Base-by-base conservation (phyloP, 2,329 filamentous ascomycete species). In the Nectriaceae sp. region DNA sequence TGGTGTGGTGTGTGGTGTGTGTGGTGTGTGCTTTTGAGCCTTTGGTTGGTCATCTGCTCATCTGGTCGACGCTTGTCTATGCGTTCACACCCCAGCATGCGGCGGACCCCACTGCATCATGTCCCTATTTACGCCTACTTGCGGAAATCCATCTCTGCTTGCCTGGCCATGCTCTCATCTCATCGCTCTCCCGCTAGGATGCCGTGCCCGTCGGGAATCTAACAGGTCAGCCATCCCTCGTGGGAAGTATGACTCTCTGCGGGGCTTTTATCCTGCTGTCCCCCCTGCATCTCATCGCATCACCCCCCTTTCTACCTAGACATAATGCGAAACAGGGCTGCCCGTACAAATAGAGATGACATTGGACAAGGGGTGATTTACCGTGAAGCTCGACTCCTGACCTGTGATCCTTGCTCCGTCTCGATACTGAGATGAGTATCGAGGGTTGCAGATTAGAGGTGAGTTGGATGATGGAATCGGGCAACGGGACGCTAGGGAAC, bases 191-290 rank as follows among this genome's bases (percentile, higher is more conserved):
- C n/a, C n/a, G n/a, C n/a, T 47, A 21, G 50, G 54, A 53, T 54
- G 46, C 44, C 47, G 45, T 43, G 49, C 45, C 47, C 41, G 40
- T 49, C 52, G 51, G 50, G 54, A 54, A 60, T 61, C 57, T 60
- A 54, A 60, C 59, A 61, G 51, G 59, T 57, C 57, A 57, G 49
- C 52, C 45, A 49, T 44, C 40, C 53, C 38, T 39, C 49, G 47
- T 46, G 50, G 45, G 41, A 46, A 29, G 41, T 11, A 45, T 50
- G 40, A 36, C 45, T 39, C 37, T 21, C 38, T 49, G 48, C 49
- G 52, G 53, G 54, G 46, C 47, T 42, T 47, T 38, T 33, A 26
- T 40, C 38, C 38, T 43, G 21, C 21, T 42, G 26, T n/a, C n/a
- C n/a, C n/a, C n/a, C n/a, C n/a, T n/a, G n/a, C n/a, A n/a, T n/a